Base-by-base conservation (phyloP, 371 early-diverging fungal genomes). In the Rhizopus stolonifer region DNA sequence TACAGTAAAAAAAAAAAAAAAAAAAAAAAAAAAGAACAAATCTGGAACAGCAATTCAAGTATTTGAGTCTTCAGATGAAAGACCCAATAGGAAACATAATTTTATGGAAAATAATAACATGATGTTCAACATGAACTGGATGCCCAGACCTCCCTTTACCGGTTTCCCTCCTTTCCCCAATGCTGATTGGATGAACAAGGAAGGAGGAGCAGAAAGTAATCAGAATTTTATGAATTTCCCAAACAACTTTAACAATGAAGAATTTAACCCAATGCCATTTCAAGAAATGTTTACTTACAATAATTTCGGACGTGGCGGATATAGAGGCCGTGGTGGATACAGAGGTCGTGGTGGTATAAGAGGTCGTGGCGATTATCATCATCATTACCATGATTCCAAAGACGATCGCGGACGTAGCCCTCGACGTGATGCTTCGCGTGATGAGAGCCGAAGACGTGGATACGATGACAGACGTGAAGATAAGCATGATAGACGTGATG, bases 111-210 rank as follows among this genome's bases (percentile, higher is more conserved):
- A 14, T 49, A 53, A 50, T 39, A 61, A 55, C 38, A 58, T 44
- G 21, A 69, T 69, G 52, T 55, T 61, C 19, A 56, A 38, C 39
- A 75, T 75, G 76, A 48, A 49, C 22, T 75, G 72, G 72, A 68
- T 68, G 62, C 58, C 54, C n/a, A 46, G 69, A 17, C 63, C 66
- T 6, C 73, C 73, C 1, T 69, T 73, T 38, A 62, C 69, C 31
- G 57, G 61, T 14, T 72, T 72, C 19, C 64, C 63, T 21, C 61
- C 60, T 18, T 64, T 71, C 60, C 19, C 57, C 8, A 42, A 48
- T 33, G 32, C 49, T n/a, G 52, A 62, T 10, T 61, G 61, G 61
- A 62, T 56, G 56, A 46, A 26, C 4, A 47, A 49, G 18, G 36
- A 18, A 6, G 36, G 33, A 10, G 39, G 39, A 15, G 38, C n/a